Conservation (phyloP, 345 rosid genomes). For the Durio zibethinus region DNA sequence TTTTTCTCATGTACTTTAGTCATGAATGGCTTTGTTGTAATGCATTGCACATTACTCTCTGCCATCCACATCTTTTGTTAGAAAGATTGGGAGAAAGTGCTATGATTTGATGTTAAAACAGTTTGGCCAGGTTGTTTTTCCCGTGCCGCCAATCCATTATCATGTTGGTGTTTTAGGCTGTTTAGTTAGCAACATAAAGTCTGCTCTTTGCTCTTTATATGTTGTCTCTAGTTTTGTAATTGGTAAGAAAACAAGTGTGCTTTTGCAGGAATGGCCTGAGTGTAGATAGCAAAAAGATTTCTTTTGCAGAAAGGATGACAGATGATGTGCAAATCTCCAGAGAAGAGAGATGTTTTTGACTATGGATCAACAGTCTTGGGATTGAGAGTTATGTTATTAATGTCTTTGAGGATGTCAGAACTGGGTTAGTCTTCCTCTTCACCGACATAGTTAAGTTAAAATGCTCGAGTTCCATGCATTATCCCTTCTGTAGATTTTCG, state of each 20-base stretch:
- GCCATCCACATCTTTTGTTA: not conserved
- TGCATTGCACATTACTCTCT: not conserved
- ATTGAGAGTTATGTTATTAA: slow-evolving; percentile 67
- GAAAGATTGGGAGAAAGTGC: not conserved
- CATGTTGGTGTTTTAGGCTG: not conserved
- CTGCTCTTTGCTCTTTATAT: not conserved
- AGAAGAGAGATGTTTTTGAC: slow-evolving; percentile 85
- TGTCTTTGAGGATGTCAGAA: slow-evolving; percentile 87
- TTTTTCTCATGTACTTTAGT: not conserved
- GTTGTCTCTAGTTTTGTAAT: not conserved
- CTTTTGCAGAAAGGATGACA: slow-evolving; percentile 87
- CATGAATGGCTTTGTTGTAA: not conserved
- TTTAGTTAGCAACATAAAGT: not conserved
- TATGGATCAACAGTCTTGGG: slow-evolving; percentile 92
- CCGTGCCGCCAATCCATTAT: not conserved
- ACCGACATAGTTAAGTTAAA: slow-evolving; percentile 1
- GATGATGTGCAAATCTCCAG: slow-evolving; percentile 80
- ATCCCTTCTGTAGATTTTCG: not conserved
- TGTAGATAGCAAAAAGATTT: slow-evolving; percentile 55
- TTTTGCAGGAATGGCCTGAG: slow-evolving; percentile 77
- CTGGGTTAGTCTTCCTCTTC: slow-evolving; percentile 50
- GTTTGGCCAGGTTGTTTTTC: not conserved
- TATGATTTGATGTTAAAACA: not conserved
- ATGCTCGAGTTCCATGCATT: not conserved
- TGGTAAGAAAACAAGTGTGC: slow-evolving; percentile 5